Conservation (phyloP, 1,284 basidiomycete species). For the Hypsizygus ulmarius region DNA sequence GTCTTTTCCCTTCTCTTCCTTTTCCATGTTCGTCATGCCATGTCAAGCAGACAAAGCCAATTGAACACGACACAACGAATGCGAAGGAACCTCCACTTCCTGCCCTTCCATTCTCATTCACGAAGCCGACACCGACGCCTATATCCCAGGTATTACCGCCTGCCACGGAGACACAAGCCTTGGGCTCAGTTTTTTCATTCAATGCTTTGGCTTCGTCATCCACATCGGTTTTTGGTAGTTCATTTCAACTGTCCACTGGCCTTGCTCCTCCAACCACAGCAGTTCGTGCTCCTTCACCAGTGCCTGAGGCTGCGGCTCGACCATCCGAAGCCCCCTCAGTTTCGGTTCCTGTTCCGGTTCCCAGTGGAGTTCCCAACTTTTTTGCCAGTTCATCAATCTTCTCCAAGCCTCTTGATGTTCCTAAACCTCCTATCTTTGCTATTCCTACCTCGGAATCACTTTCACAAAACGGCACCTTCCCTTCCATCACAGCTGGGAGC, state of each 20-base stretch:
- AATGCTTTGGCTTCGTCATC: constrained; percentile 5
- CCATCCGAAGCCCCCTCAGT: not conserved
- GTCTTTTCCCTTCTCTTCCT: constrained; percentile 6
- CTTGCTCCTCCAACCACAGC: not conserved
- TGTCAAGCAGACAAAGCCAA: constrained; percentile 28
- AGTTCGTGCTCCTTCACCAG: not conserved
- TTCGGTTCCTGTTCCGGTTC: constrained; percentile 7
- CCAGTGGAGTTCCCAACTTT: constrained; percentile 17
- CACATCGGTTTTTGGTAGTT: not conserved
- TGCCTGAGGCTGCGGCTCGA: constrained; percentile 1
- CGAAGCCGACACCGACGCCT: constrained; percentile 28
- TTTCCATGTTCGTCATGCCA: constrained; percentile 3
- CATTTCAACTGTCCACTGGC: constrained; percentile 5
- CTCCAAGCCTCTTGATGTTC: constrained; percentile 21
- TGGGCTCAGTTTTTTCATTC: not conserved
- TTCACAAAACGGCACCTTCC: constrained; percentile 16
- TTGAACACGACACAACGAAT: constrained; percentile 35
- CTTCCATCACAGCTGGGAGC: constrained; percentile 1
- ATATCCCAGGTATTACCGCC: constrained; percentile 11
- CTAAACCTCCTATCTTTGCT: constrained; percentile 16
- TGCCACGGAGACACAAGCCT: not conserved
- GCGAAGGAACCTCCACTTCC: constrained; percentile 65
- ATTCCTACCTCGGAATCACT: constrained; percentile 17
- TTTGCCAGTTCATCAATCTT: constrained; percentile 26
- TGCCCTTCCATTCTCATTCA: constrained; percentile 64